A percentile compares a stretch with the other conserved stretches of the same genome.
Evolutionary conservation across 768 basidiomycete species (phyloP).

Genomic region (Termitomyces sp.): DNA sequence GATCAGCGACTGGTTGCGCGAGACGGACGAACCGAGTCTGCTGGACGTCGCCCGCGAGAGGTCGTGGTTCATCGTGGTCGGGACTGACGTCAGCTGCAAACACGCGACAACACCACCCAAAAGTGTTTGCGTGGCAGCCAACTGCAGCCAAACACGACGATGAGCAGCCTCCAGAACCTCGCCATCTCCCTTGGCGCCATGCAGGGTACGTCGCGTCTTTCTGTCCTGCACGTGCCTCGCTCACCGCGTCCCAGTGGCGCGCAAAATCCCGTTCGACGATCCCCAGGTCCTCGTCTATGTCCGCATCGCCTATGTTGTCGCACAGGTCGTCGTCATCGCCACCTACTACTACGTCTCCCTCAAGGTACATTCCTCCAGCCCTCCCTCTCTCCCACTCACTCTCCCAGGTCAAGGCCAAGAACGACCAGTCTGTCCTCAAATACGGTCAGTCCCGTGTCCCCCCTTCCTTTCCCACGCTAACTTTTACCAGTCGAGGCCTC

Average conservation of each 20-base stretch:
- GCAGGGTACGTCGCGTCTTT: conserved; percentile 54
- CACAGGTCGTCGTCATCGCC: conserved; percentile 66
- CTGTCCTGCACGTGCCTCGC: neutral
- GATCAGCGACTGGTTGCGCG: conserved; percentile 82
- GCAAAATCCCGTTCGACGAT: conserved; percentile 88
- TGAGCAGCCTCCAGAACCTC: conserved; percentile 81
- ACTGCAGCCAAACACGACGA: conserved; percentile 18
- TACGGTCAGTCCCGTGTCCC: conserved; percentile 52
- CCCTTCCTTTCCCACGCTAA: conserved; percentile 3
- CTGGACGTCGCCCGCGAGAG: conserved; percentile 74
- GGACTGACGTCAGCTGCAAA: conserved; percentile 6
- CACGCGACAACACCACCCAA: neutral
- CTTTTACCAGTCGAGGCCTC: conserved; percentile 62
- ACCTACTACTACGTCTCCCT: conserved; percentile 78
- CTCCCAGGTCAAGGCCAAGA: conserved; percentile 86
- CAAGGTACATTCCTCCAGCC: conserved; percentile 42
- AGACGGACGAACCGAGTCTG: conserved; percentile 66
- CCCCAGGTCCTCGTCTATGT: conserved; percentile 77
- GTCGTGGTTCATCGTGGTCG: conserved; percentile 26
- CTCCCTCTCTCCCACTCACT: neutral
- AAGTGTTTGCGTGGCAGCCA: neutral
- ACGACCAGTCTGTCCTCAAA: conserved; percentile 94
- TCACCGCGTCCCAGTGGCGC: conserved; percentile 59
- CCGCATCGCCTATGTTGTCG: conserved; percentile 74
- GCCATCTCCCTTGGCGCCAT: conserved; percentile 89